Evolutionary conservation across 164 flowering plant genomes (phyloP), one percentile per base, ranked within the genome.

Genomic region (Macadamia integrifolia): DNA sequence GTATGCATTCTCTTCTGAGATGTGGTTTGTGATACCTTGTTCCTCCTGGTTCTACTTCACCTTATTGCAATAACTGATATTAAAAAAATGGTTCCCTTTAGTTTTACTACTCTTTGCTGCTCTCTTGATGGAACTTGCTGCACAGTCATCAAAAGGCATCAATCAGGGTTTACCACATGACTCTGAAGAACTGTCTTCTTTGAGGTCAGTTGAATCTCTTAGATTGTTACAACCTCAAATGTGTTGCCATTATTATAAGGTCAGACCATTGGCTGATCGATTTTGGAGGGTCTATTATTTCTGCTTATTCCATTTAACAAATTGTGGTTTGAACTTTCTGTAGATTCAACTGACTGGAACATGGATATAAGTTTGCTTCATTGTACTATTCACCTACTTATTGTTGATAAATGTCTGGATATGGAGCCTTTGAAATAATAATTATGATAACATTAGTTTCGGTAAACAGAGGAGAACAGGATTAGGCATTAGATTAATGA

Each of bases 41-140:
- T 57, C 8, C 58, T 55, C 10, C 29, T 10, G 15, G 50, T 35
- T 71, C 49, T 29, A 28, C 55, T 49, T 17, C 52, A 50, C 15
- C 4, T 14, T 35, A 23, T 64, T 63, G 40, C 29, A 2, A 30
- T 17, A 32, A 61, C 62, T 61, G 40, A 35, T 35, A 35, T 35
- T 23, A 23, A 23, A 23, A 23, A 23, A 23, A 23, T 35, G 40
- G 40, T 66, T 79, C 18, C 17, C 66, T 30, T 68, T 85, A 94
- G 99, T 65, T 83, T 76, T 92, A 61, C 97, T 94, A 44, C 81
- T 94, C 29, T 66, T 94, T 75, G 83, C 99, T 76, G 97, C 99
- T 68, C 69, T 87, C 58, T 67, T 94, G 79, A 82, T 94, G 98
- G 99, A 90, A 77, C 78, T 90, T 73, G 99, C 98, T 78, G 96